Base-by-base conservation (phyloP, 2,329 filamentous ascomycete species). In the Scedosporium boydii region DNA sequence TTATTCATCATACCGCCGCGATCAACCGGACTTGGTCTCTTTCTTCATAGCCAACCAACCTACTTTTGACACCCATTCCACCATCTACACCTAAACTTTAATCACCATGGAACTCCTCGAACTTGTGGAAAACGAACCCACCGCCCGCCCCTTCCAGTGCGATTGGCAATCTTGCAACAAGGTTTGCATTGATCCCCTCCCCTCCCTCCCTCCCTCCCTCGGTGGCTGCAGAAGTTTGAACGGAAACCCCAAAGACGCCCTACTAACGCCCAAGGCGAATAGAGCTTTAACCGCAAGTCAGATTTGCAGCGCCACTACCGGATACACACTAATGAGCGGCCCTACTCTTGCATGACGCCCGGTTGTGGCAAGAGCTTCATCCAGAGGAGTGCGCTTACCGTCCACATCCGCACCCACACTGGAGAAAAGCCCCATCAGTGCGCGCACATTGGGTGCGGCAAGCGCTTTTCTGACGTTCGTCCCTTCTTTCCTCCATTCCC, bases 261-360 rank as follows among this genome's bases (percentile, higher is more conserved):
- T 38, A 21, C 42, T 58, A 1, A 53, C 48, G n/a, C 27, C 48
- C 3, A 7, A 23, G 48, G 9, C 14, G 6, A 57, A 29, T 67
- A 89, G 87, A 87, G 84, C 74, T 89, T 89, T 77, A 88, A 88
- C 73, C 80, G 87, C 69, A 89, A 89, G 73, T 89, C 87, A 18
- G 87, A 89, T 68, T 76, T 89, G 64, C 85, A 88, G 69, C 80
- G 87, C 70, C 87, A 89, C 69, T 87, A 87, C 69, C 81, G 87
- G 65, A 89, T 89, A 69, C 87, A 89, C 73, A 89, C 87, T 61
- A 88, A 88, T 69, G 86, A 89, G 72, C 78, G 86, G 21, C 87
- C 87, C 9, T 88, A 88, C 70, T 78, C 80, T 34, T 89, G 86
- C 73, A 77, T 76, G 62, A 82, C 78, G 7, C 78, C 78, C 7